Percentiles rank a stretch among this genome's conserved stretches.
Conservation (phyloP, 805 yeast genomes). For the Nakazawaea wickerhamii region DNA sequence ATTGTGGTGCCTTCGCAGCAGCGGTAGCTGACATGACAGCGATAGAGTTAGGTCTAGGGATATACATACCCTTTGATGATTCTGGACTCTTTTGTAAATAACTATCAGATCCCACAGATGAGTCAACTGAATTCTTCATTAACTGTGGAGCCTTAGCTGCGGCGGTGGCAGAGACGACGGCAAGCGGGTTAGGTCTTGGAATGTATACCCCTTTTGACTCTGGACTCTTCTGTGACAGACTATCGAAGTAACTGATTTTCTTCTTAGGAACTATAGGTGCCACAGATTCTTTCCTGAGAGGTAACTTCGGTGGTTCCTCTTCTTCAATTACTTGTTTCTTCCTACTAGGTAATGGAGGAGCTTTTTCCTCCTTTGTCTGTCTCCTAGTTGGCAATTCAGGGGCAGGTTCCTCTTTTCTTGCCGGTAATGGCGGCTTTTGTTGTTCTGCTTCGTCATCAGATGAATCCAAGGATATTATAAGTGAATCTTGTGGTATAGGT, state of each 20-base stretch:
- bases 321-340: not conserved
- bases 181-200: conserved; percentile 17
- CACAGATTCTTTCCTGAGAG: not conserved
- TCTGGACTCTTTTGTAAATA: too few relatives aligned
- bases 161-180: conserved; percentile 18
- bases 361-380: not conserved
- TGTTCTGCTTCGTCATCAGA: not conserved
- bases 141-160: conserved; percentile 22
- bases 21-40: conserved; percentile 19
- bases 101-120: conserved; percentile 14
- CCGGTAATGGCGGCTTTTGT: not conserved
- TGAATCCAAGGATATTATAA: not conserved
- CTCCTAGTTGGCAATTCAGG: not conserved
- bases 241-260: conserved; percentile 1
- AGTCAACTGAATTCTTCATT: conserved; percentile 12
- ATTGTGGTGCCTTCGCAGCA: conserved; percentile 21
- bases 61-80: conserved; percentile 4
- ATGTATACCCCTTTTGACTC: conserved; percentile 10
- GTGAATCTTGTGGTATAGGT: not conserved
- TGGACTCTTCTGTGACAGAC: not conserved
- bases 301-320: conserved; percentile 1
- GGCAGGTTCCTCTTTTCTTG: not conserved
- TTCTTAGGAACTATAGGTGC: conserved; percentile 1
- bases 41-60: conserved; percentile 18
- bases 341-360: not conserved